Evolutionary conservation across 495 filamentous ascomycete species (phyloP).

Genomic region (Penicillium ochrochloron): DNA sequence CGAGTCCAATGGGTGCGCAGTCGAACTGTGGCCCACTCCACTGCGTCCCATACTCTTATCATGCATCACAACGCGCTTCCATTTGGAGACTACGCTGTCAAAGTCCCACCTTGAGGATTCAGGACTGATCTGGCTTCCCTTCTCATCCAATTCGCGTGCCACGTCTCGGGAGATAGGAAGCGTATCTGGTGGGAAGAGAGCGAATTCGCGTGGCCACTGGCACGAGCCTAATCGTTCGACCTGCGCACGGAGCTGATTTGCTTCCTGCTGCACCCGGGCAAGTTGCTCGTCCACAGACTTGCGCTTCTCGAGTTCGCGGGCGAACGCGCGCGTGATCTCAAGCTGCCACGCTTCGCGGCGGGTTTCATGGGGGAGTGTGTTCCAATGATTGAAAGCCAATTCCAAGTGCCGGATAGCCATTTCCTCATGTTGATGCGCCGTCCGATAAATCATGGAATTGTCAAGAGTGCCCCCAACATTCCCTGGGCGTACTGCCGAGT

Average conservation of each 20-base stretch:
- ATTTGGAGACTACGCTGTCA: slow-evolving; percentile 60
- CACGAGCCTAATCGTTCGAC: slow-evolving; percentile 68
- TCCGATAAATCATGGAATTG: slow-evolving; percentile 49
- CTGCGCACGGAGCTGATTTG: slow-evolving; percentile 70
- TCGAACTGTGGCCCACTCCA: slow-evolving; percentile 36
- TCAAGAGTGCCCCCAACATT: slow-evolving; percentile 36
- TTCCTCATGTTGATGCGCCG: slow-evolving; percentile 60
- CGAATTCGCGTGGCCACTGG: slow-evolving; percentile 74
- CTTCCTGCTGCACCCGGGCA: slow-evolving; percentile 68
- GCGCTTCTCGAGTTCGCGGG: slow-evolving; percentile 68
- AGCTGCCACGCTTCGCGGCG: slow-evolving; percentile 73
- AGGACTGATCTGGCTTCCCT: slow-evolving; percentile 42
- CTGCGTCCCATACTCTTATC: slow-evolving; percentile 51
- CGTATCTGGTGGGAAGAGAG: slow-evolving; percentile 64
- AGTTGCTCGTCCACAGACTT: slow-evolving; percentile 64
- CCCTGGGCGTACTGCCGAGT: slow-evolving; percentile 34
- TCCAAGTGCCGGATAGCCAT: slow-evolving; percentile 67
- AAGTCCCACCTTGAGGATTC: slow-evolving; percentile 57
- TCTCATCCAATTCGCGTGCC: slow-evolving; percentile 44
- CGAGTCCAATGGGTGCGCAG: slow-evolving; percentile 26
- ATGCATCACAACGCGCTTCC: slow-evolving; percentile 59
- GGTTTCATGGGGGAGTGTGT: slow-evolving; percentile 55
- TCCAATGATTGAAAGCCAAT: slow-evolving; percentile 74
- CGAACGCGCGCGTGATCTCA: slow-evolving; percentile 75
- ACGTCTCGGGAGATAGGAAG: slow-evolving; percentile 60